Evolutionary conservation across 2,329 filamentous ascomycete genomes (phyloP).

Genomic region (Aspergillus bombycis): DNA sequence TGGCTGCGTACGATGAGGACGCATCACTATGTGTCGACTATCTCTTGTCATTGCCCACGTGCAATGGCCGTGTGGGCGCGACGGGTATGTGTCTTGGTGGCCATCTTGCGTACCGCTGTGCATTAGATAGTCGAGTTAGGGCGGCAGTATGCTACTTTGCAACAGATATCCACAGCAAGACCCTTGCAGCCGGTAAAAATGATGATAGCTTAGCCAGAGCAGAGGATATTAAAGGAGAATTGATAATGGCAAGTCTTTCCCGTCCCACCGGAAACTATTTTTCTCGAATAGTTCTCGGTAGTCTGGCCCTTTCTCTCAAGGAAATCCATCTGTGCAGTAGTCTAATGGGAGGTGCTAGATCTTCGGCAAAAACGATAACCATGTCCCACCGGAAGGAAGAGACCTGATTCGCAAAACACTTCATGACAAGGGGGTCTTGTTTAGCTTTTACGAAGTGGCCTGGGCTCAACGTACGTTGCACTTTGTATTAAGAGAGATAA

Average conservation of each 20-base stretch:
- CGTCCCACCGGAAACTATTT: background rate
- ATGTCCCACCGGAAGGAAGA: constrained; percentile 80
- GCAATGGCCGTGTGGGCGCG: constrained; percentile 76
- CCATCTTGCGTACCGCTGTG: constrained; percentile 75
- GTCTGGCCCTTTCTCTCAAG: background rate
- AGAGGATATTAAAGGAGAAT: constrained; percentile 72
- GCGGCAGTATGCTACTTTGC: constrained; percentile 88
- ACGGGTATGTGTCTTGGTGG: constrained; percentile 94
- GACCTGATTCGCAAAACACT: constrained; percentile 83
- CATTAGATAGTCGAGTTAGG: constrained; percentile 74
- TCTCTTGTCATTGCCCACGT: constrained; percentile 72
- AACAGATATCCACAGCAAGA: constrained; percentile 82
- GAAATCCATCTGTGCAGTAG: background rate
- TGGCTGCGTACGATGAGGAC: constrained; percentile 85
- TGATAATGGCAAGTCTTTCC: constrained; percentile 63
- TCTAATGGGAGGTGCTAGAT: constrained; percentile 55
- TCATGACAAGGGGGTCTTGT: constrained; percentile 72
- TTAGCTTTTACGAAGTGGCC: constrained; percentile 86
- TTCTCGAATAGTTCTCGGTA: background rate
- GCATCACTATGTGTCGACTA: constrained; percentile 68
- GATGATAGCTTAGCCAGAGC: constrained; percentile 67
- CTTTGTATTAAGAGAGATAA: background rate
- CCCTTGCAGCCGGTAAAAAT: constrained; percentile 69
- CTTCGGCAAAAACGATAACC: constrained; percentile 87
- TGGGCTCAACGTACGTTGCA: constrained; percentile 75